Evolutionary conservation across 108 stramenopile genomes (phyloP), one percentile per base, ranked within the genome.

Genomic region (Nitzschia inconspicua): DNA sequence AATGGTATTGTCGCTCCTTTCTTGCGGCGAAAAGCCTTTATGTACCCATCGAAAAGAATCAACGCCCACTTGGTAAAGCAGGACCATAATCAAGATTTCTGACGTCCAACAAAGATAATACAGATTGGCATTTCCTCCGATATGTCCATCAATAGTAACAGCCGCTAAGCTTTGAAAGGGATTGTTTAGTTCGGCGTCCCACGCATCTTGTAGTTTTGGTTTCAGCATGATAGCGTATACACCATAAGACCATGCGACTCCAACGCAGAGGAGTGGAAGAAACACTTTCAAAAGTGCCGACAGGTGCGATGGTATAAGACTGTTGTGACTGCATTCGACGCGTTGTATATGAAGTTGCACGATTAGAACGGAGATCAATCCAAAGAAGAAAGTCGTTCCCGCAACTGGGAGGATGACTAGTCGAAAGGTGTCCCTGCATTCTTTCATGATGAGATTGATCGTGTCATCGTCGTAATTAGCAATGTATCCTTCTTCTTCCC

Each of bases 81-180:
- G 37, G 20, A 60, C 62, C 28, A 75, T 46, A 36, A 66, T 54
- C 11, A 70, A 13, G 10, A 20, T 32, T 19, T 65, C 31, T n/a
- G 60, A 65, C 5, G 67, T 47, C 75, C 73, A 73, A 28, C 49
- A 39, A 3, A 44, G 39, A 37, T 75, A 76, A 34, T 80, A 80
- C 24, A 80, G 61, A 47, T 80, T 80, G 26, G 79, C 79, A 54
- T 80, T 80, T 44, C 63, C 64, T n/a, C 73, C 75, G 26, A 80
- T 66, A 18, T 68, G 42, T 2, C 79, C 79, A 1, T 60, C 42
- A 4, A 37, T 32, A 58, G 76, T 67, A 22, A 76, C 68, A 9
- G 79, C 79, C 4, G 65, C 75, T n/a, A 80, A 52, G 29, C 60
- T 60, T 10, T 64, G 47, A 42, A 65, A 77, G 0, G 76, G 76